Evolutionary conservation across 192 early-diverging fungal genomes (phyloP), one percentile per base, ranked within the genome.

Genomic region (Coemansia sp.): DNA sequence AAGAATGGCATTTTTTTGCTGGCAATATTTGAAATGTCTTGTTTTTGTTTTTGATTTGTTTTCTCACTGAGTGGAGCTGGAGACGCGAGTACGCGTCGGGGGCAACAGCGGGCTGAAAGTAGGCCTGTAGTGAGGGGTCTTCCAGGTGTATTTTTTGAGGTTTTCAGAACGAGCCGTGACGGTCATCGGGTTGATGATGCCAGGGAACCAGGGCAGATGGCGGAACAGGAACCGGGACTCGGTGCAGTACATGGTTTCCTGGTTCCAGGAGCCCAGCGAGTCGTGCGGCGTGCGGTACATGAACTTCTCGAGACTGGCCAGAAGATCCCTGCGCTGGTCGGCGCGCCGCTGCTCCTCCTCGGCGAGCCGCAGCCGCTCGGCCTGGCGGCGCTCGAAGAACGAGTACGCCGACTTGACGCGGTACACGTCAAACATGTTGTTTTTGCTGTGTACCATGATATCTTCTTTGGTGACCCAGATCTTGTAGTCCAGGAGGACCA

Each of bases 241-340:
- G 1, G 67, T 80, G 41, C 65, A 65, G 13, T 80, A 63, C 61
- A 71, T 50, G 4, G 66, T 80, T n/a, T 74, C 47, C 1, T 54
- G 54, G 48, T 76, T 76, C 74, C 74, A 76, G 7, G 64, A 67
- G 48, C 74, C 64, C 2, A 66, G 37, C 19, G 74, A 50, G 56
- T 76, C 74, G 38, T 76, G 74, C 0, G 74, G 74, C 4, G 64
- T 67, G 47, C 74, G 64, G 61, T 67, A 67, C 79, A 82, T 77
- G 40, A 67, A 74, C 3, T 67, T 47, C 37, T 69, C 63, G 21
- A 69, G 47, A 11, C 56, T 19, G 32, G 66, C 72, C 6, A 38
- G 23, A 11, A 65, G 48, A 4, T 56, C 32, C 43, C 61, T 52
- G 40, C 39, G 45, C 7, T 65, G 37, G 18, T 68, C 72, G 37